Percentiles rank a stretch among this genome's conserved stretches.
Conservation (phyloP, 2,329 filamentous ascomycete species). For the Clonostachys rhizophaga region DNA sequence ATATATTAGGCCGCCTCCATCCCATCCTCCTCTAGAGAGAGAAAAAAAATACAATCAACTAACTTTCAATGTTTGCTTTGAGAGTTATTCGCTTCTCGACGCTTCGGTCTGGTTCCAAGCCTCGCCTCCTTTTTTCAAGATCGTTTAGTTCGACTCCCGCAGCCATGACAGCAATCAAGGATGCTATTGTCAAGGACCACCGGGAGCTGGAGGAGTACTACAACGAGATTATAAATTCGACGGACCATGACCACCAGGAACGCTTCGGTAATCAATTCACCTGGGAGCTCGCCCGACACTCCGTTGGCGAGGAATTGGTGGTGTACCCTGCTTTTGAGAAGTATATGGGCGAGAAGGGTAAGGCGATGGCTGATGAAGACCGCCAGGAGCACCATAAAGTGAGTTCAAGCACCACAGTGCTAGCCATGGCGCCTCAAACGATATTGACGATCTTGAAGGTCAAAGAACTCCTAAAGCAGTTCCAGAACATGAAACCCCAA, state of each 20-base stretch:
- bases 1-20: no score
- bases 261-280: conserved; percentile 39
- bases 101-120: no score
- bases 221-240: conserved; percentile 28
- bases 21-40: no score
- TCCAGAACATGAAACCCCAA: conserved; percentile 36
- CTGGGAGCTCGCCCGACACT: conserved; percentile 43
- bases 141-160: background rate
- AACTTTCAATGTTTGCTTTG: no score
- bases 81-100: background rate
- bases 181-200: conserved; percentile 19
- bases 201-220: conserved; percentile 27
- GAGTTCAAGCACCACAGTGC: conserved; percentile 1
- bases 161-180: conserved; percentile 16
- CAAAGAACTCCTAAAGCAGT: conserved; percentile 42
- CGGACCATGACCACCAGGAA: conserved; percentile 26
- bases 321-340: conserved; percentile 50
- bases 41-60: no score
- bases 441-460: conserved; percentile 26
- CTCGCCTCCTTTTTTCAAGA: no score
- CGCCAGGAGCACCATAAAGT: conserved; percentile 39
- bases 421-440: no score
- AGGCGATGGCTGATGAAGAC: conserved; percentile 38
- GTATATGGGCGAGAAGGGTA: conserved; percentile 33
- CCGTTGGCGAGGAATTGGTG: conserved; percentile 41